phyloP scores from a whole-genome alignment of 2,329 filamentous ascomycete species.

The Penicillium sp. region DNA sequence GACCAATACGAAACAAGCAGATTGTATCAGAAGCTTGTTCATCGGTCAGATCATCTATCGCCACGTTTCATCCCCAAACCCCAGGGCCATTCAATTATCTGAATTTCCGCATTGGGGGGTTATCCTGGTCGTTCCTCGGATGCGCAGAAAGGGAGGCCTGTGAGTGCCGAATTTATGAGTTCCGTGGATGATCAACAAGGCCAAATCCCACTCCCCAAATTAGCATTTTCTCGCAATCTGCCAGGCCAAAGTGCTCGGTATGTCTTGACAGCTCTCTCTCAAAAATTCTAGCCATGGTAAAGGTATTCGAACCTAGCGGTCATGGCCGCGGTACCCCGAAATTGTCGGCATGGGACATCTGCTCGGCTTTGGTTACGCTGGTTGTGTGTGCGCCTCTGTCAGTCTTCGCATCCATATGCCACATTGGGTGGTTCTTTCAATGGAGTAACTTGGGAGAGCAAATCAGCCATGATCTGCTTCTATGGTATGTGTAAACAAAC shows the following conservation, averaged over 20 bases:
- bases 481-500: slow-evolving; percentile 5
- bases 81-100: neutral
- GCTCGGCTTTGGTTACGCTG: slow-evolving; percentile 7
- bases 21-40: slow-evolving; percentile 11
- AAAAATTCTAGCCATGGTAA: neutral
- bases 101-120: neutral
- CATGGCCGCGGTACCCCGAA: neutral
- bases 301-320: neutral
- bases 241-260: neutral
- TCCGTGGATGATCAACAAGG: neutral
- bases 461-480: slow-evolving; percentile 10
- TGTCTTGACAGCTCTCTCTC: neutral
- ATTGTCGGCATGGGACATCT: slow-evolving; percentile 17
- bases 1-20: slow-evolving; percentile 5
- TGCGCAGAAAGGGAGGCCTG: neutral
- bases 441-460: slow-evolving; percentile 9
- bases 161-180: slow-evolving; percentile 10
- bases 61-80: slow-evolving; percentile 4
- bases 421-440: neutral
- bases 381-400: slow-evolving; percentile 14
- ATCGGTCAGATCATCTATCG: neutral
- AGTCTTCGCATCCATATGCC: slow-evolving; percentile 10
- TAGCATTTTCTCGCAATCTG: neutral
- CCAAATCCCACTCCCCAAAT: neutral
- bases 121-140: neutral